Percentiles rank a stretch among this genome's conserved stretches.
These are phyloP conservation scores for Phytophthora hibernalis DNA, from an alignment of 352 stramenopile species.

Conservation along the genomic window DNA sequence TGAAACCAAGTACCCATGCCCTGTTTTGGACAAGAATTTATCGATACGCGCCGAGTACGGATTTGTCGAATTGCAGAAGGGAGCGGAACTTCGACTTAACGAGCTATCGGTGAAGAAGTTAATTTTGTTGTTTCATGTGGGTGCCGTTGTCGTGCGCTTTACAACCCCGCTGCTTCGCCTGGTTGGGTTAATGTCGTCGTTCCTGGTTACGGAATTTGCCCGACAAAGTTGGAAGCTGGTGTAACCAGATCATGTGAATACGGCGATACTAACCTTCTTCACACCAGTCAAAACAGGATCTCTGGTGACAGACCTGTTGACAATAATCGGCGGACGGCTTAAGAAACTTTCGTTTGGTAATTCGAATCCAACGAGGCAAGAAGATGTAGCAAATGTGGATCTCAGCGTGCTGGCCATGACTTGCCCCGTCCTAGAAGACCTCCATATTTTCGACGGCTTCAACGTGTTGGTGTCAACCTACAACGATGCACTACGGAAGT, in stretches of 20 bases:
- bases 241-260: no score
- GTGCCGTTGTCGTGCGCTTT: neutral
- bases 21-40: neutral
- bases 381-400: neutral
- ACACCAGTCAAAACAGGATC: neutral
- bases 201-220: neutral
- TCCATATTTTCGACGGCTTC: neutral
- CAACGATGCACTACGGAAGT: conserved; percentile 2
- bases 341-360: neutral
- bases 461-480: no score
- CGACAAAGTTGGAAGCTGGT: neutral
- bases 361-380: no score
- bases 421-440: neutral
- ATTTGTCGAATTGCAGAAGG: neutral
- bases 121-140: neutral
- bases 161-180: neutral
- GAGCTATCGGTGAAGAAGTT: neutral
- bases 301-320: neutral
- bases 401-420: neutral
- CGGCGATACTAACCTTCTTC: no score
- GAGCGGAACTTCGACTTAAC: neutral
- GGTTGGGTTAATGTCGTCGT: neutral
- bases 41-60: neutral
- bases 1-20: neutral
- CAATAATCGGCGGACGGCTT: neutral